Evolutionary conservation across 1,284 basidiomycete genomes (phyloP), one percentile per base, ranked within the genome.

Genomic region (Uromyces viciae-fabae): DNA sequence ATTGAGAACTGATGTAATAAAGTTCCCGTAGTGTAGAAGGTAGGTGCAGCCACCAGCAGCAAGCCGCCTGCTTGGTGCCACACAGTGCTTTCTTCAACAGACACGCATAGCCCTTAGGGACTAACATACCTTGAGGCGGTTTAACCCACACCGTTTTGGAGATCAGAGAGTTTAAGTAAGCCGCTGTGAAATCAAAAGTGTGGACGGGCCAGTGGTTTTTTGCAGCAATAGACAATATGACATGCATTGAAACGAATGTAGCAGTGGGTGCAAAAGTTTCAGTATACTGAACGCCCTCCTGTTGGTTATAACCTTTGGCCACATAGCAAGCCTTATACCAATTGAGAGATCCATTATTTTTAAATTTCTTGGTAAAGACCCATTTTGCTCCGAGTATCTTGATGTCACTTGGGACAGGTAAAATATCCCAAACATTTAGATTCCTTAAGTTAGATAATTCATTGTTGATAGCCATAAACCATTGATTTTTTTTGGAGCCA

Each of bases 291-390:
- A 81, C 38, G 11, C 82, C 81, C n/a, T 75, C 28, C 22, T n/a
- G 22, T 54, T 82, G 82, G 14, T 25, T n/a, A 75, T 38, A 80
- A 58, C 82, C 81, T 36, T 75, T 43, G 42, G 76, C 82, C 25
- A 82, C 81, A 33, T 60, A 81, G 36, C 82, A 15, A 7, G 82
- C 81, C 73, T 82, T 82, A 60, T 68, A 82, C 36, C 36, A 8
- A 11, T 7, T 17, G 5, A 72, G 15, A n/a, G 15, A n/a, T 33
- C 81, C 82, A 46, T 60, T 33, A 19, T 36, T n/a, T 8, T 74
- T 46, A 42, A 19, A 19, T 49, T 82, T 82, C n/a, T 80, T 31
- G 14, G 72, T 42, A 49, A 75, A 76, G n/a, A 81, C 73, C 79
- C 79, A 81, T n/a, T 62, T 74, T 19, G 64, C 11, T 11, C 36